These are phyloP conservation scores for Microbotryum silenes-acaulis DNA, from an alignment of 1,284 basidiomycete genomes.

Conservation along the genomic window DNA sequence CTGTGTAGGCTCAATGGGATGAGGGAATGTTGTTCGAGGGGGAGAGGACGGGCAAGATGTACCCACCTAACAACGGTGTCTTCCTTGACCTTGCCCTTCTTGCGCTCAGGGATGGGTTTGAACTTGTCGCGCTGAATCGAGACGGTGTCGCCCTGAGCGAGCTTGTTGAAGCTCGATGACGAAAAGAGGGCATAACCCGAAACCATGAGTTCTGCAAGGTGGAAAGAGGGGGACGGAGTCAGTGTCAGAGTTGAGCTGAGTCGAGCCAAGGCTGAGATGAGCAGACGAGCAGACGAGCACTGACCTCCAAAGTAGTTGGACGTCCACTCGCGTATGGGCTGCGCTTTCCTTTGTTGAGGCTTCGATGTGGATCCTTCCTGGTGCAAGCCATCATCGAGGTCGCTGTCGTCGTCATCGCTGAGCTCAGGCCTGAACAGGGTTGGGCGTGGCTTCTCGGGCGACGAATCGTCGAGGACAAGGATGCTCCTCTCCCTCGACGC, in stretches of 20 bases:
- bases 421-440: background rate
- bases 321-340: background rate
- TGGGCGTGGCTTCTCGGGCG: too few relatives aligned
- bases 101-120: background rate
- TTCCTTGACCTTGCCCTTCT: constrained; percentile 9
- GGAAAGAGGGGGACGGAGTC: background rate
- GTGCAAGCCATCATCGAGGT: background rate
- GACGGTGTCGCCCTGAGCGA: constrained; percentile 18
- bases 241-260: background rate
- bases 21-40: background rate
- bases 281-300: background rate
- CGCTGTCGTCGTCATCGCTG: background rate
- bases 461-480: too few relatives aligned
- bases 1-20: background rate
- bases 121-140: constrained; percentile 8
- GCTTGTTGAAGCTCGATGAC: constrained; percentile 8
- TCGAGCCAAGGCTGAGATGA: background rate
- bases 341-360: too few relatives aligned
- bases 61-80: constrained; percentile 25
- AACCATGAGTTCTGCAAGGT: constrained; percentile 14
- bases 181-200: constrained; percentile 15
- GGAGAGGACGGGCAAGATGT: background rate
- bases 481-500: too few relatives aligned
- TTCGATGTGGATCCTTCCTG: background rate
- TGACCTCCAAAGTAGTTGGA: constrained; percentile 20